A percentile compares a stretch with the other conserved stretches of the same genome.
Conservation (phyloP, 306 rosid genomes). For the Mucuna pruriens region DNA sequence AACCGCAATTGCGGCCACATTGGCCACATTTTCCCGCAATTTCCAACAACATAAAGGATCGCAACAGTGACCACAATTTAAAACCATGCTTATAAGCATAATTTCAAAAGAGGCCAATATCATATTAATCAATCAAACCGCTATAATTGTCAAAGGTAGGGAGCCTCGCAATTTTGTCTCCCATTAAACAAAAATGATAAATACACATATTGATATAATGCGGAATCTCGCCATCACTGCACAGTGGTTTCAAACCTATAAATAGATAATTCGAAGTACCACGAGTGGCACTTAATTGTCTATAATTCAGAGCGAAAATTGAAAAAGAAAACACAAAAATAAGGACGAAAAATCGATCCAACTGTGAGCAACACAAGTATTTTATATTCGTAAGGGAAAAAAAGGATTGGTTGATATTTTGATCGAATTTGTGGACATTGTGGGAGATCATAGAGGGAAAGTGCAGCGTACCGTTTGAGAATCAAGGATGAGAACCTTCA, state of each 20-base stretch:
- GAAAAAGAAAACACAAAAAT: not conserved
- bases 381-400: not conserved
- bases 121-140: not conserved
- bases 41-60: too few species aligned
- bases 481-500: slow-evolving; percentile 97
- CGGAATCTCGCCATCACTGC: not conserved
- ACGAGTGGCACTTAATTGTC: not conserved
- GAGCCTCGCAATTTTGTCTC: not conserved
- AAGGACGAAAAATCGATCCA: not conserved
- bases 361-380: not conserved
- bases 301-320: not conserved
- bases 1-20: too few species aligned
- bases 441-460: slow-evolving; percentile 16
- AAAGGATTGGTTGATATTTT: not conserved
- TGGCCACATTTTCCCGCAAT: too few species aligned
- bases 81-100: too few species aligned
- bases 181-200: slow-evolving; percentile 8
- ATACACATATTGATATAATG: not conserved
- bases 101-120: not conserved
- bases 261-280: slow-evolving; percentile 21
- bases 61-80: too few species aligned
- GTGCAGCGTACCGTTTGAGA: slow-evolving; percentile 74
- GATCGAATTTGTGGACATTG: slow-evolving; percentile 26
- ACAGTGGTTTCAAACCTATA: not conserved
- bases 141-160: not conserved